Conservation (phyloP, 164 flowering plant species). For the Brasenia schreberi region DNA sequence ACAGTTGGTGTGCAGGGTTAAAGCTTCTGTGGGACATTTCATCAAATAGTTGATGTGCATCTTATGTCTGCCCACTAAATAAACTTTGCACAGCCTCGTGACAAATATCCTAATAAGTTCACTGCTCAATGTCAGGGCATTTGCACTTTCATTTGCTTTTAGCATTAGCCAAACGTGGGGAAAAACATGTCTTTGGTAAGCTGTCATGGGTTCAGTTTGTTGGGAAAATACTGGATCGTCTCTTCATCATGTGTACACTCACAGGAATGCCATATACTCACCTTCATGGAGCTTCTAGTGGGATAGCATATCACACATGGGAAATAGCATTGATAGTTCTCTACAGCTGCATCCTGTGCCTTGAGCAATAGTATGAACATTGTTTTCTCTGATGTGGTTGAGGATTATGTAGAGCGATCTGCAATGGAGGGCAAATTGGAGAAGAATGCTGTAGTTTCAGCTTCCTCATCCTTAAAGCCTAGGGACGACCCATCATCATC, state of each 20-base stretch:
- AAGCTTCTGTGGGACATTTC: constrained; percentile 1
- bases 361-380: constrained; percentile 21
- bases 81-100: too few relatives aligned
- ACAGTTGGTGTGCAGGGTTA: constrained; percentile 30
- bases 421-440: constrained; percentile 23
- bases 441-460: constrained; percentile 30
- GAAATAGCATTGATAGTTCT: constrained; percentile 39
- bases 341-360: constrained; percentile 11
- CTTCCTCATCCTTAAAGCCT: constrained; percentile 14
- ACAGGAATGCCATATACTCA: constrained; percentile 38
- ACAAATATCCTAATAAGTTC: too few relatives aligned
- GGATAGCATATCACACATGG: constrained; percentile 62
- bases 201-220: constrained; percentile 71
- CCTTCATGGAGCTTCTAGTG: constrained; percentile 83
- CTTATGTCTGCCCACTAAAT: too few relatives aligned
- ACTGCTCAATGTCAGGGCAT: too few relatives aligned
- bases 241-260: constrained; percentile 13
- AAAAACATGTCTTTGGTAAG: constrained; percentile 9
- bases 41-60: too few relatives aligned
- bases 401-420: constrained; percentile 26
- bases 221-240: constrained; percentile 20
- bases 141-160: too few relatives aligned
- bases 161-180: background rate
- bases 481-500: constrained; percentile 22
- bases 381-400: background rate